Percentiles rank a stretch among this genome's conserved stretches.
Conservation (phyloP, 2,329 filamentous ascomycete species). For the Fusarium pseudonygamai region DNA sequence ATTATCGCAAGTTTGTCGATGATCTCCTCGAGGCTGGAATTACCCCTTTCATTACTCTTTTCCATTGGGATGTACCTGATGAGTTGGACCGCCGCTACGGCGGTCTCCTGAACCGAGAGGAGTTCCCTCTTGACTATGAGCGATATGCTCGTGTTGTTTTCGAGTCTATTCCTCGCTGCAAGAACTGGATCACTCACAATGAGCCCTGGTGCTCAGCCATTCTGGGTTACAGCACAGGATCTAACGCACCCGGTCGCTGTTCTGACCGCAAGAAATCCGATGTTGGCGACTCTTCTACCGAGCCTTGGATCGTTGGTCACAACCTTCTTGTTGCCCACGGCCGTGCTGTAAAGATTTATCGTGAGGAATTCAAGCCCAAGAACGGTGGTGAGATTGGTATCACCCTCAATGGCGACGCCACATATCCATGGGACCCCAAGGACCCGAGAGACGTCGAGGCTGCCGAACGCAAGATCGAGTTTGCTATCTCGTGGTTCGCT, state of each 20-base stretch:
- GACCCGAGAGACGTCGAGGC: conserved; percentile 81
- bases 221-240: conserved; percentile 79
- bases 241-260: conserved; percentile 84
- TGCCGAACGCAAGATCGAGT: conserved; percentile 83
- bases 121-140: conserved; percentile 85
- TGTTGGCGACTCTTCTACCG: conserved; percentile 77
- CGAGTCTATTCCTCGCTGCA: conserved; percentile 77
- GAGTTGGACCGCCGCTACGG: conserved; percentile 82
- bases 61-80: conserved; percentile 89
- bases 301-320: conserved; percentile 86
- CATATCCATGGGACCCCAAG: conserved; percentile 82
- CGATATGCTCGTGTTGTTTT: conserved; percentile 82
- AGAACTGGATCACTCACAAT: conserved; percentile 92
- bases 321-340: conserved; percentile 83
- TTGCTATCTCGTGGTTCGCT: conserved; percentile 87
- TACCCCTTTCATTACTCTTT: conserved; percentile 81
- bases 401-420: conserved; percentile 85
- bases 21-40: conserved; percentile 81
- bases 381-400: conserved; percentile 84
- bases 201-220: conserved; percentile 89
- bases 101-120: conserved; percentile 80
- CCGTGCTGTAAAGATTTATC: conserved; percentile 81
- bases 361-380: conserved; percentile 80
- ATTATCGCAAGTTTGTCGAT: conserved; percentile 83
- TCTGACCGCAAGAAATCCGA: conserved; percentile 77